phyloP scores from a whole-genome alignment of 2,329 filamentous ascomycete genomes.

The Thielaviopsis populi region DNA sequence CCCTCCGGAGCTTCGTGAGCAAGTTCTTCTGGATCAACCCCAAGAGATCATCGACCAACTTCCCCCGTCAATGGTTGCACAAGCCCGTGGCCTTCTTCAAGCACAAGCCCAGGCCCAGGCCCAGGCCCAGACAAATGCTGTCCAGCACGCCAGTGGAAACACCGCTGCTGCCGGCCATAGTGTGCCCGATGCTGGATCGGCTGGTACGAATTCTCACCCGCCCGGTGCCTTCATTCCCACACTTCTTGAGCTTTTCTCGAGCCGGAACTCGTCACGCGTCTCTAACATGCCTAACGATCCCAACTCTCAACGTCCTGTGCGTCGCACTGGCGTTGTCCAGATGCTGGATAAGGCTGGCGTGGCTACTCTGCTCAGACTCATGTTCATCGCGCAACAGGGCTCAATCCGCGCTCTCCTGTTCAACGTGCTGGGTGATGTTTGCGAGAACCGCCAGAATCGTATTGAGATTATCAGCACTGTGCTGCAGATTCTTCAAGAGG shows the following conservation, averaged over 20 bases:
- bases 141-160: background rate
- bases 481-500: slow-evolving; percentile 87
- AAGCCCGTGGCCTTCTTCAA: slow-evolving; percentile 56
- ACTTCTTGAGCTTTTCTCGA: background rate
- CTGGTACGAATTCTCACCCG: background rate
- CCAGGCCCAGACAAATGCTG: background rate
- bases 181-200: background rate
- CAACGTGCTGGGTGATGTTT: slow-evolving; percentile 77
- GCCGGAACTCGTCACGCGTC: background rate
- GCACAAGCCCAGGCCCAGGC: background rate
- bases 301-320: slow-evolving; percentile 21
- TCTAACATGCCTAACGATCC: background rate
- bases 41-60: slow-evolving; percentile 73
- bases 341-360: slow-evolving; percentile 95
- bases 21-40: slow-evolving; percentile 82
- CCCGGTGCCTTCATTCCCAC: background rate
- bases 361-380: slow-evolving; percentile 88
- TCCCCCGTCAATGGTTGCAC: slow-evolving; percentile 70
- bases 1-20: slow-evolving; percentile 66
- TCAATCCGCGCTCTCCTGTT: slow-evolving; percentile 74
- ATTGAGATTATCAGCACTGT: slow-evolving; percentile 87
- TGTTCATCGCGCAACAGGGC: slow-evolving; percentile 90
- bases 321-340: slow-evolving; percentile 65
- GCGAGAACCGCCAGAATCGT: slow-evolving; percentile 90
- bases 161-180: background rate